phyloP scores from a whole-genome alignment of 805 yeast genomes.

The Lipomyces spencermartinsiae region DNA sequence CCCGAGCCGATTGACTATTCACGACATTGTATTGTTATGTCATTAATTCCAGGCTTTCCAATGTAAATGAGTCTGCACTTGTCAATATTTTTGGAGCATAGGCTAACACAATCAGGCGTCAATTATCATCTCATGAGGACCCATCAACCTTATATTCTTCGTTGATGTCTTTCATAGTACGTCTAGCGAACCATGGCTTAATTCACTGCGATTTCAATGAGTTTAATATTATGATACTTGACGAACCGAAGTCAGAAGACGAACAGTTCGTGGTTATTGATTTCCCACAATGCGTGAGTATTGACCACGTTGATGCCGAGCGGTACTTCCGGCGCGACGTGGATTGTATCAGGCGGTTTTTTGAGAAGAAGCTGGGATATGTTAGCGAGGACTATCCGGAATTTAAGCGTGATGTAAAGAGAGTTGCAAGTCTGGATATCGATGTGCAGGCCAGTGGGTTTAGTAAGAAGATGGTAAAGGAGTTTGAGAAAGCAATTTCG shows the following conservation, averaged over 20 bases:
- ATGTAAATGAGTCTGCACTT: constrained; percentile 15
- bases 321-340: constrained; percentile 91
- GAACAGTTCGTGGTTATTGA: constrained; percentile 88
- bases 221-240: constrained; percentile 87
- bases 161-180: constrained; percentile 84
- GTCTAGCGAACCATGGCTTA: constrained; percentile 83
- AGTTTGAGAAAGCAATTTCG: constrained; percentile 77
- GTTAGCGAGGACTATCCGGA: constrained; percentile 82
- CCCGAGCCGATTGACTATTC: constrained; percentile 90
- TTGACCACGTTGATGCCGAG: constrained; percentile 87
- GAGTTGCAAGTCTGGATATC: constrained; percentile 76
- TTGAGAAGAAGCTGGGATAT: constrained; percentile 77
- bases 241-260: constrained; percentile 54
- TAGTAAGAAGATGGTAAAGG: constrained; percentile 62
- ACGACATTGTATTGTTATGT: constrained; percentile 93
- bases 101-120: constrained; percentile 47
- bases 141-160: constrained; percentile 78
- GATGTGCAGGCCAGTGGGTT: constrained; percentile 92
- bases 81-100: not conserved
- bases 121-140: constrained; percentile 71
- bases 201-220: constrained; percentile 98
- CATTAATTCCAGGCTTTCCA: constrained; percentile 57
- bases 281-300: constrained; percentile 97
- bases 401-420: constrained; percentile 74
- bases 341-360: constrained; percentile 83